Evolutionary conservation across 495 filamentous ascomycete genomes (phyloP).

Genomic region (Daldinia decipiens): DNA sequence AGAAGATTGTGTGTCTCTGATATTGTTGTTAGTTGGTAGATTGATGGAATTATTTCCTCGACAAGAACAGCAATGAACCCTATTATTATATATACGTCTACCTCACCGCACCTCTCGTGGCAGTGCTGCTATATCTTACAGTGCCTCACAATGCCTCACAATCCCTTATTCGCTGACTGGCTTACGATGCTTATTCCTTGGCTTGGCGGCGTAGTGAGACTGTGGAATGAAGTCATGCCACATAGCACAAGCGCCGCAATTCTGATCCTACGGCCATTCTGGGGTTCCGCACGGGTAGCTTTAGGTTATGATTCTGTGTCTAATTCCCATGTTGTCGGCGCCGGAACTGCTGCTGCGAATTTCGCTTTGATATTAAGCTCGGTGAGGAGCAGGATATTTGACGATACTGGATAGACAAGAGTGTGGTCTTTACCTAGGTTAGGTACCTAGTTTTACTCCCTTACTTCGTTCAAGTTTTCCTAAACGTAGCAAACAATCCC

Average conservation of each 20-base stretch:
- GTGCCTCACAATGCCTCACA: background rate
- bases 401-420: background rate
- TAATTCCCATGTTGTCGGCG: background rate
- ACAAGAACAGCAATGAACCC: conserved; percentile 2
- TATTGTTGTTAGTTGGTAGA: background rate
- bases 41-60: conserved; percentile 1
- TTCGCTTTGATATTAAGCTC: background rate
- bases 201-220: conserved; percentile 18
- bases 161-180: conserved; percentile 24
- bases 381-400: background rate
- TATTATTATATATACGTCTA: conserved; percentile 15
- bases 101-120: conserved; percentile 19
- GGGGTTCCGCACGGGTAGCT: background rate
- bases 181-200: conserved; percentile 13
- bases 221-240: conserved; percentile 40
- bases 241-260: conserved; percentile 20
- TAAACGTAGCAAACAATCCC: background rate
- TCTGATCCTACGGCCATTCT: conserved; percentile 16
- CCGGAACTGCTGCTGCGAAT: conserved; percentile 5
- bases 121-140: conserved; percentile 10
- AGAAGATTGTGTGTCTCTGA: background rate
- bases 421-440: background rate
- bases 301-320: conserved; percentile 6
- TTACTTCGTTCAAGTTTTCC: background rate
- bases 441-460: conserved; percentile 4